phyloP scores from a whole-genome alignment of 345 rosid species.

The Boechera divaricarpa region DNA sequence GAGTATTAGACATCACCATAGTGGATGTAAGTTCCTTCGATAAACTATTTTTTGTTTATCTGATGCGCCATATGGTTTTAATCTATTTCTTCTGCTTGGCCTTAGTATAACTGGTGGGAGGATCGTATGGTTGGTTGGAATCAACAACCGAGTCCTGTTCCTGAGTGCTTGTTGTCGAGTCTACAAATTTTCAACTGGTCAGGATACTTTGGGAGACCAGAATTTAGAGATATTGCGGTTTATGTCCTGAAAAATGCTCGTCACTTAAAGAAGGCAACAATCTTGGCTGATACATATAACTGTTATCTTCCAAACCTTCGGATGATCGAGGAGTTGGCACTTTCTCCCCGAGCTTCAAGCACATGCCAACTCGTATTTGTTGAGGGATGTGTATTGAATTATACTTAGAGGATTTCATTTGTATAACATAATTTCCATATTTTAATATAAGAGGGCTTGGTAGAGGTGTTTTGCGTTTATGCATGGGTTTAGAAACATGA shows the following conservation, averaged over 20 bases:
- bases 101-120: background rate
- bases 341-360: no score
- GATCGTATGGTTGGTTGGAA: background rate
- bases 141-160: background rate
- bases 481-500: no score
- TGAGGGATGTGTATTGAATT: no score
- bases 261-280: background rate
- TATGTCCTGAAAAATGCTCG: background rate
- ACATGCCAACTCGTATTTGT: no score
- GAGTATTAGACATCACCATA: background rate
- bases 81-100: constrained; percentile 1
- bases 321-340: no score
- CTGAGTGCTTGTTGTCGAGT: constrained; percentile 30
- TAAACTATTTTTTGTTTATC: background rate
- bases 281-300: background rate
- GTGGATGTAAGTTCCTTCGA: background rate
- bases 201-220: background rate
- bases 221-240: background rate
- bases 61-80: background rate
- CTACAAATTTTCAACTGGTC: background rate
- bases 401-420: no score
- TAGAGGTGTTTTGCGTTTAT: no score
- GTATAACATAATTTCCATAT: no score
- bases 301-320: no score
- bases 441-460: no score